Evolutionary conservation across 2,329 filamentous ascomycete species (phyloP).

Genomic region (Fusarium beomiforme): DNA sequence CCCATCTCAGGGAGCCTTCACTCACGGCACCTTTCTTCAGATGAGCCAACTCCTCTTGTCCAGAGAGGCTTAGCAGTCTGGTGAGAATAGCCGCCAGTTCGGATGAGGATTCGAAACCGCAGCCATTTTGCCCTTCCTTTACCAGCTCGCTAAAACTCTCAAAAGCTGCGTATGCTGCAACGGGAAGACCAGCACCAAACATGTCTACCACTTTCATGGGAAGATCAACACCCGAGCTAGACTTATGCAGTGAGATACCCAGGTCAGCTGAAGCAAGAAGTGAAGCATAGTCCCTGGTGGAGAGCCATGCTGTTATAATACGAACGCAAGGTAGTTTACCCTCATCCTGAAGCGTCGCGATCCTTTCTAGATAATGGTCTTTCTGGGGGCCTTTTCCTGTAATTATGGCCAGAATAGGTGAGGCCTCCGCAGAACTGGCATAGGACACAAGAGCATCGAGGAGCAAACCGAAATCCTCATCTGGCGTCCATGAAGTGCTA

Average conservation of each 20-base stretch:
- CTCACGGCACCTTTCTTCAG: slow-evolving; percentile 76
- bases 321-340: slow-evolving; percentile 75
- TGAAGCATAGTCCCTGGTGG: slow-evolving; percentile 82
- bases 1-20: slow-evolving; percentile 84
- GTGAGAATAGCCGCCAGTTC: slow-evolving; percentile 72
- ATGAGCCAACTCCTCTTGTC: slow-evolving; percentile 62
- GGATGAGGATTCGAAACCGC: slow-evolving; percentile 78
- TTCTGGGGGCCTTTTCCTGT: slow-evolving; percentile 94
- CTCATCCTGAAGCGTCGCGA: slow-evolving; percentile 67
- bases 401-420: slow-evolving; percentile 88
- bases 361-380: slow-evolving; percentile 74
- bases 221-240: slow-evolving; percentile 92
- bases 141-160: slow-evolving; percentile 93
- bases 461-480: slow-evolving; percentile 92
- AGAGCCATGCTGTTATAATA: slow-evolving; percentile 86
- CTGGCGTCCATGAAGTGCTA: slow-evolving; percentile 96
- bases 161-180: slow-evolving; percentile 86
- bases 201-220: slow-evolving; percentile 99
- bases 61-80: slow-evolving; percentile 67
- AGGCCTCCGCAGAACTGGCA: slow-evolving; percentile 58
- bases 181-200: slow-evolving; percentile 94
- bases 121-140: slow-evolving; percentile 84
- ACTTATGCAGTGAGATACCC: slow-evolving; percentile 91
- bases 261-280: slow-evolving; percentile 88
- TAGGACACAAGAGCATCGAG: slow-evolving; percentile 84